Evolutionary conservation across 371 early-diverging fungal genomes (phyloP).

Genomic region (Rhizopus delemar): DNA sequence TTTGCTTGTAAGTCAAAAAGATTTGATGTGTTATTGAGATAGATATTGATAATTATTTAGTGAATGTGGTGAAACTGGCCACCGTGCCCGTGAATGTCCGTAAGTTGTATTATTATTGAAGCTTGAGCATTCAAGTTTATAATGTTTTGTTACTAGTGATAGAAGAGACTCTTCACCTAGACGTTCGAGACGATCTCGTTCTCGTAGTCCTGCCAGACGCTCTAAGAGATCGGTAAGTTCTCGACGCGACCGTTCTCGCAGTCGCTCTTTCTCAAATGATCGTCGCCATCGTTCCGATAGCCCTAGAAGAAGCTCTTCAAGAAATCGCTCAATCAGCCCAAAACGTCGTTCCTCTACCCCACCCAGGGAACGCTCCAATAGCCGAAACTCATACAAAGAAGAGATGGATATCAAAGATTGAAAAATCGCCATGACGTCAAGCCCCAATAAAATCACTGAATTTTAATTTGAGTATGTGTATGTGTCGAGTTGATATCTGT

Average conservation of each 20-base stretch:
- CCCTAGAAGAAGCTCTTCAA: slow-evolving; percentile 5
- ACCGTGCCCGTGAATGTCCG: slow-evolving; percentile 45
- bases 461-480: slow-evolving; percentile 4
- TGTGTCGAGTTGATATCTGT: slow-evolving; percentile 4
- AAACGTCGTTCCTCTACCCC: slow-evolving; percentile 9
- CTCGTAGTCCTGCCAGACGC: slow-evolving; percentile 44
- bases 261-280: neutral
- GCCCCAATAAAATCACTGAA: slow-evolving; percentile 3
- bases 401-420: neutral
- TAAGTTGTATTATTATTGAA: slow-evolving; percentile 24
- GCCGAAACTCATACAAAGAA: slow-evolving; percentile 1
- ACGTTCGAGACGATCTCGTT: slow-evolving; percentile 12
- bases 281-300: slow-evolving; percentile 15
- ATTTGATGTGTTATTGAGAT: neutral
- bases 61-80: slow-evolving; percentile 45
- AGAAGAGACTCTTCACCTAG: slow-evolving; percentile 20
- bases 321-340: slow-evolving; percentile 14
- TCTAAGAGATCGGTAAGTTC: slow-evolving; percentile 27
- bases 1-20: slow-evolving; percentile 40
- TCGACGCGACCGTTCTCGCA: slow-evolving; percentile 20
- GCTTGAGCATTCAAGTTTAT: neutral
- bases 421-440: neutral
- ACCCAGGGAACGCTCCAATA: slow-evolving; percentile 15
- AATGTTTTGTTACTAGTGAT: slow-evolving; percentile 2
- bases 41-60: slow-evolving; percentile 12